These are phyloP conservation scores for Pleurotus sapidus DNA, from an alignment of 768 basidiomycete species.

Conservation along the genomic window DNA sequence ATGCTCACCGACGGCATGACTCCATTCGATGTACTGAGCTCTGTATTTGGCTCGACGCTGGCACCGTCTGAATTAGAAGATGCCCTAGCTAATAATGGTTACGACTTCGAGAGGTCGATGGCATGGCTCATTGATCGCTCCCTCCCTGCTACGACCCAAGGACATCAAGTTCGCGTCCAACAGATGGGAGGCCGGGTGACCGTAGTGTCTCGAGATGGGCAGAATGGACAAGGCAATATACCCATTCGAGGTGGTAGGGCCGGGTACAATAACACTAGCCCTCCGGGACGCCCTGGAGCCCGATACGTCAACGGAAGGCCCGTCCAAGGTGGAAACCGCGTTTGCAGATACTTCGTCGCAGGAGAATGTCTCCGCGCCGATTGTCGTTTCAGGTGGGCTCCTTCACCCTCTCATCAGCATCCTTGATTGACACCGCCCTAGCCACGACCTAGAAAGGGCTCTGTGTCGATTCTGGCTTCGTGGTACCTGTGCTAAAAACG, in stretches of 20 bases:
- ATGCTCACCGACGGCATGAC: constrained; percentile 92
- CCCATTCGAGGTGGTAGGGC: constrained; percentile 38
- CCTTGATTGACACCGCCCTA: constrained; percentile 25
- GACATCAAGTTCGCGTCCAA: constrained; percentile 48
- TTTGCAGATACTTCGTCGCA: constrained; percentile 95
- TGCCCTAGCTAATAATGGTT: constrained; percentile 81
- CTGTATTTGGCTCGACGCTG: constrained; percentile 89
- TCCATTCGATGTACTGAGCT: constrained; percentile 92
- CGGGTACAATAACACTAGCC: constrained; percentile 26
- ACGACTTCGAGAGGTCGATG: constrained; percentile 96
- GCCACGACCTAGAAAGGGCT: constrained; percentile 93
- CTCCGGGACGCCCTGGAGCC: constrained; percentile 27
- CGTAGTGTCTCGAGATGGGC: constrained; percentile 56
- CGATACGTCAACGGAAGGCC: constrained; percentile 57
- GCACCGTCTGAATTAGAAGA: constrained; percentile 93
- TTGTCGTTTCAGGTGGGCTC: constrained; percentile 90
- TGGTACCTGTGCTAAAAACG: constrained; percentile 95
- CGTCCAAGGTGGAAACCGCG: constrained; percentile 63
- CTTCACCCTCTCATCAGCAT: background rate
- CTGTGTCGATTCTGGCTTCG: constrained; percentile 97
- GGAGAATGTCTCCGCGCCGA: constrained; percentile 96
- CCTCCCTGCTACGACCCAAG: constrained; percentile 42
- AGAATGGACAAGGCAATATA: constrained; percentile 19
- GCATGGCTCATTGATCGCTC: constrained; percentile 85
- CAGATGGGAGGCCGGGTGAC: constrained; percentile 67